Base-by-base conservation (phyloP, 768 basidiomycete species). In the Mycena amicta region DNA sequence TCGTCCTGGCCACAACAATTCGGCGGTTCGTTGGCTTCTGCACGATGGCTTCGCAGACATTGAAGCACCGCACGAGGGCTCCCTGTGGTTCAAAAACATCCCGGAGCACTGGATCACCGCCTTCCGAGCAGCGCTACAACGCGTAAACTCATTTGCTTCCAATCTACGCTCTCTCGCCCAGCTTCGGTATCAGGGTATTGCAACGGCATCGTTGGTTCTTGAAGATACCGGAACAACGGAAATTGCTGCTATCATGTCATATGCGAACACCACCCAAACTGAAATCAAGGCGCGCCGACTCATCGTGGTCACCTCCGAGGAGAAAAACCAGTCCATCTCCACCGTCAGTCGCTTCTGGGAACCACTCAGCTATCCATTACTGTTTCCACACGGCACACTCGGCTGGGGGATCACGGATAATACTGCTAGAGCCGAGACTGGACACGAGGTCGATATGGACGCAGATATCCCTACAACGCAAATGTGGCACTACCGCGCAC, bases 341-440 rank as follows among this genome's bases (percentile, higher is more conserved):
- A 70, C 65, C 8, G 31, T 67, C 13, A 74, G 73, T 30, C 66
- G 68, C 0, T 45, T 74, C 5, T 77, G 73, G 71, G 76, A 77
- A 51, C 74, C 76, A 0, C 56, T 77, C 0, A 64, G 66, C 0
- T 77, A 77, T 57, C 75, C 76, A 2, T 60, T 77, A 0, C 56
- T 77, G 6, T 77, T 76, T 52, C 76, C 74, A 15, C 66, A 70
- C 59, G 76, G 67, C 6, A 71, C 71, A 0, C 58, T 71, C 0
- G 75, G 74, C 0, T 77, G 75, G 75, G 75, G 74, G 0, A 8
- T 71, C 3, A 15, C 33, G 4, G 57, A 46, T 0, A 1, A 20
- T 23, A 28, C n/a, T 26, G 50, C 33, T 8, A 18, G 18, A 37
- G 33, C 33, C 8, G n/a, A n/a, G n/a, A 37, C 8, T 37, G 11